A percentile compares a stretch with the other conserved stretches of the same genome.
Evolutionary conservation across 1,284 basidiomycete species (phyloP).

Genomic region (Ustilago trichophora): DNA sequence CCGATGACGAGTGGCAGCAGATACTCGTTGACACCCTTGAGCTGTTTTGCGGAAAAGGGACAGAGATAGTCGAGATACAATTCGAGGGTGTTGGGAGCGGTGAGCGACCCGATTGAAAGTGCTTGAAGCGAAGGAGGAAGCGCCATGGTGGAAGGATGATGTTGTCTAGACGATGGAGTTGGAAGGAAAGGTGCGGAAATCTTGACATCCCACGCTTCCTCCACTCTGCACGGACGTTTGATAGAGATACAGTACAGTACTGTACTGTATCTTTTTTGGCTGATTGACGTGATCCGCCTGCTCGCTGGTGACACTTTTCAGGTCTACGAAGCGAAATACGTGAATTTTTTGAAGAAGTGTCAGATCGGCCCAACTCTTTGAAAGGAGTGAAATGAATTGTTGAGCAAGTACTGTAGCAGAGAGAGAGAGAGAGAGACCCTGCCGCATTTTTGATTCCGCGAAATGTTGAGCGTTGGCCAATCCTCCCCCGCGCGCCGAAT

Average conservation of each 20-base stretch:
- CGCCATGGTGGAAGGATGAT: conserved; percentile 72
- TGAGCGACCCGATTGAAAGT: conserved; percentile 75
- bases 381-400: neutral
- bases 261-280: too few species aligned
- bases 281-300: conserved; percentile 26
- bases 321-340: too few species aligned
- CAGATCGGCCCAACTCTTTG: too few species aligned
- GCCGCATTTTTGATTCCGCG: conserved; percentile 6
- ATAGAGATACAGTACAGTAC: neutral
- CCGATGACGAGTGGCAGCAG: conserved; percentile 64
- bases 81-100: conserved; percentile 83
- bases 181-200: too few species aligned
- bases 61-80: conserved; percentile 71
- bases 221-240: conserved; percentile 22
- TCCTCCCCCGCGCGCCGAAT: conserved; percentile 5
- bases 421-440: neutral
- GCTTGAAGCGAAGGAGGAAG: conserved; percentile 80
- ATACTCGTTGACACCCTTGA: conserved; percentile 66
- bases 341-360: neutral
- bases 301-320: conserved; percentile 8
- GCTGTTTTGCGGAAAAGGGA: conserved; percentile 73
- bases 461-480: neutral
- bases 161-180: neutral
- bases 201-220: neutral
- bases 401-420: too few species aligned